phyloP scores from a whole-genome alignment of 192 early-diverging fungal species.

The Coemansia erecta region DNA sequence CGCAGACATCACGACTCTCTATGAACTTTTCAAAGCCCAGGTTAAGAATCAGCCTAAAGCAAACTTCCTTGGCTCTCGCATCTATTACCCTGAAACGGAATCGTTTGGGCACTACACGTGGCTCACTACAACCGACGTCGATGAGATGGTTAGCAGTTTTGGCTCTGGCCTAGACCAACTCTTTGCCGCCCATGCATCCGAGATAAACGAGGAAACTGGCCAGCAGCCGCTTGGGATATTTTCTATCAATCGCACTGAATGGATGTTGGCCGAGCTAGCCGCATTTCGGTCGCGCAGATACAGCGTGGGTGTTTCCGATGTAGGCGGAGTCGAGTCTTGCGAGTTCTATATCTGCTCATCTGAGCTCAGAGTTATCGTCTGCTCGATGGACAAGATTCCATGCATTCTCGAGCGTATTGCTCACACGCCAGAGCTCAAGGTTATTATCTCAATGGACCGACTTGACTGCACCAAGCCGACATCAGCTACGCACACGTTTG shows the following conservation, averaged over 20 bases:
- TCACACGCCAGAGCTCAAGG: conserved; percentile 61
- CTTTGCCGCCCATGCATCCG: conserved; percentile 38
- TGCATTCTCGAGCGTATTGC: conserved; percentile 57
- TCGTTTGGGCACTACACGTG: conserved; percentile 58
- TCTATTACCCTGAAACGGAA: conserved; percentile 44
- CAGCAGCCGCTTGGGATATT: conserved; percentile 62
- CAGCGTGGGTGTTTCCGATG: conserved; percentile 75
- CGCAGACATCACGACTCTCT: conserved; percentile 25
- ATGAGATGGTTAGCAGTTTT: conserved; percentile 54
- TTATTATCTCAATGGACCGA: conserved; percentile 70
- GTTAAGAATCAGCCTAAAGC: conserved; percentile 12
- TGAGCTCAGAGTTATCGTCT: conserved; percentile 60
- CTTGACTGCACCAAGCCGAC: conserved; percentile 48
- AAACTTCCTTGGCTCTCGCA: conserved; percentile 58
- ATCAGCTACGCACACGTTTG: conserved; percentile 17
- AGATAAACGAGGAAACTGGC: not conserved
- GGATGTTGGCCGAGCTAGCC: conserved; percentile 64
- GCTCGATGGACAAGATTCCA: too few relatives aligned
- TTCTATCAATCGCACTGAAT: conserved; percentile 70
- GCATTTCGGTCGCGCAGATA: conserved; percentile 59
- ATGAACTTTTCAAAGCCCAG: conserved; percentile 27
- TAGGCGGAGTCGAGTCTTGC: conserved; percentile 66
- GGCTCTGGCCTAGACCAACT: conserved; percentile 66
- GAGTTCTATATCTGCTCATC: conserved; percentile 77
- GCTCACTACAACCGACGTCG: conserved; percentile 53